Conservation (phyloP, 2,329 filamentous ascomycete genomes). For the Talaromyces sp. region DNA sequence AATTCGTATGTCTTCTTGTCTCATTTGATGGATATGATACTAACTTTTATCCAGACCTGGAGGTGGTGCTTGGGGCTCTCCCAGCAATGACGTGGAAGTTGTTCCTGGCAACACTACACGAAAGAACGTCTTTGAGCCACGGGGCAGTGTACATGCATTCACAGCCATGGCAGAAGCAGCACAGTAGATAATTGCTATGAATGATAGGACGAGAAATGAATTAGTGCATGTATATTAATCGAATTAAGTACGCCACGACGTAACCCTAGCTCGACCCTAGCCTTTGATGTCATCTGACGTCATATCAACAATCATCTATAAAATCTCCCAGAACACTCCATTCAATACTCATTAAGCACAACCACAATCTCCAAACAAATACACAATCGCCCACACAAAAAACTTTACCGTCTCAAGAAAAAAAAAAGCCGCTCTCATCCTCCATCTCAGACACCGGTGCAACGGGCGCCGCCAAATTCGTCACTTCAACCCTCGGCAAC, state of each 20-base stretch:
- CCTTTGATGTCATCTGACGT: conserved; percentile 6
- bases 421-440: not conserved
- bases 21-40: not conserved
- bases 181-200: not conserved
- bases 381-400: not conserved
- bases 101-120: not conserved
- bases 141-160: conserved; percentile 15
- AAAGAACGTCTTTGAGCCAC: conserved; percentile 8
- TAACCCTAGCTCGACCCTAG: not conserved
- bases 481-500: conserved; percentile 56
- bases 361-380: not conserved
- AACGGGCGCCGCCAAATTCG: conserved; percentile 53
- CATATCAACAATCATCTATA: not conserved
- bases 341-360: too few relatives aligned
- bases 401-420: not conserved
- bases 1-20: conserved; percentile 11
- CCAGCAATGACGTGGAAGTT: not conserved
- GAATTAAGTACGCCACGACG: not conserved
- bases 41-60: conserved; percentile 12
- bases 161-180: conserved; percentile 14
- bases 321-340: not conserved
- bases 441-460: conserved; percentile 35
- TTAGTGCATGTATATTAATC: not conserved
- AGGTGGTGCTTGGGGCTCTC: conserved; percentile 10
- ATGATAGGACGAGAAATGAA: not conserved